Base-by-base conservation (phyloP, 805 yeast species). In the Schwanniomyces pseudopolymorphus region DNA sequence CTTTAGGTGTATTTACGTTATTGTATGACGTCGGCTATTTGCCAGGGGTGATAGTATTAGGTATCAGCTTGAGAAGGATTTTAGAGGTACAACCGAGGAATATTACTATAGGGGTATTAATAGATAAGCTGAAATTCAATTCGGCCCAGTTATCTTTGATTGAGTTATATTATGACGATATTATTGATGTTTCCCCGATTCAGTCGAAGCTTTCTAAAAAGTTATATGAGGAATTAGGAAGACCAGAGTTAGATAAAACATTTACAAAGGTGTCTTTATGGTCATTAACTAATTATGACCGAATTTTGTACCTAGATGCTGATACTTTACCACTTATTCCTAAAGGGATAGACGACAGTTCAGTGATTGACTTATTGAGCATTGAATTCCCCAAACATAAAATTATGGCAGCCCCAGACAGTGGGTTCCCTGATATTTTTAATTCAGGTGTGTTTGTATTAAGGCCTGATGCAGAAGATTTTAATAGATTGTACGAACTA, bases 351-450 rank as follows among this genome's bases (percentile, higher is more conserved):
- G 44, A 41, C 4, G 50, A 52, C 10, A 57, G 57, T 13, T 44
- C 54, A 14, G 55, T 70, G 17, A 45, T 70, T 8, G 69, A 69
- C 43, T 57, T 70, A 36, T 58, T 69, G 38, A 55, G 52, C 44
- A 47, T 67, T 22, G 57, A 61, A 20, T 51, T 60, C 45, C 51
- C 57, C 11, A 36, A 49, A 41, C 39, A 52, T 33, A 55, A 63
- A 44, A 63, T 78, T 3, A 51, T 70, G 33, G 91, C 94, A 0
- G 71, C 84, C 13, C 87, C 95, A 0, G 96, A 89, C 66, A 73
- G 81, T n/a, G 96, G 96, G 11, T 89, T 95, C 87, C 96, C 96
- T 0, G 96, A 89, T 67, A 76, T 85, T 56, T 89, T 89, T 71
- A 89, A 89, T 64, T 80, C 90, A 26, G 96, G 96, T 3, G 80